phyloP scores from a whole-genome alignment of 2,329 filamentous ascomycete genomes.

The Talaromyces sp. region DNA sequence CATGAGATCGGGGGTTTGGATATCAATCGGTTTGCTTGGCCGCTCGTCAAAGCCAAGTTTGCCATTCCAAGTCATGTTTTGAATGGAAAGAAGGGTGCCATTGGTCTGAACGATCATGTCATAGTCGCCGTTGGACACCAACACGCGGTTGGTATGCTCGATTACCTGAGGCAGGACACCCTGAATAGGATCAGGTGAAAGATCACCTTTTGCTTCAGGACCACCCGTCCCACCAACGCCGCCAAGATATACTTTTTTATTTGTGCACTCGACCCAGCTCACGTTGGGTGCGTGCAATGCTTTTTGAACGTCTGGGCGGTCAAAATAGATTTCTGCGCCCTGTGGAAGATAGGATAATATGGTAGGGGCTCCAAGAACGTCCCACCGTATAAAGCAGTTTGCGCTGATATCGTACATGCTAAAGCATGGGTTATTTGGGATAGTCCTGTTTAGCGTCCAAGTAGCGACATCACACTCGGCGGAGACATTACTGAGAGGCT shows the following conservation, averaged over 20 bases:
- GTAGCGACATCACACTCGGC: constrained; percentile 53
- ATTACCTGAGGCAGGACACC: constrained; percentile 38
- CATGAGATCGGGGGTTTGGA: constrained; percentile 47
- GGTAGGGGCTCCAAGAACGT: constrained; percentile 60
- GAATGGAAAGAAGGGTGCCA: constrained; percentile 64
- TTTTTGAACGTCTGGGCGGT: constrained; percentile 62
- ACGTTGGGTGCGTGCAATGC: constrained; percentile 55
- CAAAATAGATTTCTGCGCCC: constrained; percentile 61
- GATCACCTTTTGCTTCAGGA: constrained; percentile 27
- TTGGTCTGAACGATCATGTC: constrained; percentile 64
- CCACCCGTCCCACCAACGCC: constrained; percentile 30
- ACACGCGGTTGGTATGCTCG: constrained; percentile 58
- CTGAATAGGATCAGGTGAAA: constrained; percentile 48
- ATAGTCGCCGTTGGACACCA: constrained; percentile 66
- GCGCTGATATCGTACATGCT: constrained; percentile 68
- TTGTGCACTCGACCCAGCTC: constrained; percentile 29
- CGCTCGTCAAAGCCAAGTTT: constrained; percentile 59
- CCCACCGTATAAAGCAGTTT: constrained; percentile 64
- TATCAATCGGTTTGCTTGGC: constrained; percentile 38
- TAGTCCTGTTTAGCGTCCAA: constrained; percentile 49
- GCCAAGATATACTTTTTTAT: constrained; percentile 34
- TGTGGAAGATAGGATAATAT: constrained; percentile 51
- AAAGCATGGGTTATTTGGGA: constrained; percentile 67
- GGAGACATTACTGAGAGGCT: constrained; percentile 51
- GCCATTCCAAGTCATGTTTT: constrained; percentile 77